Conservation (phyloP, 257 asterid genomes). For the Paulownia fortunei region DNA sequence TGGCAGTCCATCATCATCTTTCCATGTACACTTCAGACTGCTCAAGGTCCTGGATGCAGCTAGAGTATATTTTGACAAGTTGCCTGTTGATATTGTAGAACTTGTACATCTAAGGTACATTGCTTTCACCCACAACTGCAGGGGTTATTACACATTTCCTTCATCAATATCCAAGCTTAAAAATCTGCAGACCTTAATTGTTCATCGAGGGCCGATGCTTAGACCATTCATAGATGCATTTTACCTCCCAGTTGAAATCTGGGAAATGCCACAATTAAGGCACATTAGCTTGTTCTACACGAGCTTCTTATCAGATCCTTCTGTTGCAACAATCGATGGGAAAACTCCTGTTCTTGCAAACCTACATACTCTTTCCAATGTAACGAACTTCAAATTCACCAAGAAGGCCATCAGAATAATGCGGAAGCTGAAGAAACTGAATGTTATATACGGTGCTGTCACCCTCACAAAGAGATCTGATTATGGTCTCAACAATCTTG, state of each 20-base stretch:
- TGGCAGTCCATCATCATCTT: not conserved
- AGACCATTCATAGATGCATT: not conserved
- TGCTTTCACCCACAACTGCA: not conserved
- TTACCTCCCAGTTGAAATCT: not conserved
- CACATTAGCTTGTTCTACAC: not conserved
- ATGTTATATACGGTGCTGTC: not conserved
- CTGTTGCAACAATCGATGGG: not conserved
- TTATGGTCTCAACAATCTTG: not conserved
- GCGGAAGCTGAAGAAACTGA: not conserved
- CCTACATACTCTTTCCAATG: not conserved
- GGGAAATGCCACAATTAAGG: not conserved
- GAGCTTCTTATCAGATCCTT: not conserved
- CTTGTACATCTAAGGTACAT: not conserved
- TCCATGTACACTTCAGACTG: not conserved
- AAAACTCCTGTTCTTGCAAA: not conserved
- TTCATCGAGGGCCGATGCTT: not conserved
- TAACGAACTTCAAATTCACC: not conserved
- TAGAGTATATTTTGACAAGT: not conserved
- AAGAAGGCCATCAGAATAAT: not conserved
- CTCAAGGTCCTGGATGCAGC: not conserved
- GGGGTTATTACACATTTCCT: not conserved
- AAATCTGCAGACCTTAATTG: not conserved
- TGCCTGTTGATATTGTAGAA: not conserved
- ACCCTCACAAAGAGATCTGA: not conserved
- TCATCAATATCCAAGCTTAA: not conserved